phyloP scores from a whole-genome alignment of 306 rosid genomes.

The Vigna reflexopilosa region DNA sequence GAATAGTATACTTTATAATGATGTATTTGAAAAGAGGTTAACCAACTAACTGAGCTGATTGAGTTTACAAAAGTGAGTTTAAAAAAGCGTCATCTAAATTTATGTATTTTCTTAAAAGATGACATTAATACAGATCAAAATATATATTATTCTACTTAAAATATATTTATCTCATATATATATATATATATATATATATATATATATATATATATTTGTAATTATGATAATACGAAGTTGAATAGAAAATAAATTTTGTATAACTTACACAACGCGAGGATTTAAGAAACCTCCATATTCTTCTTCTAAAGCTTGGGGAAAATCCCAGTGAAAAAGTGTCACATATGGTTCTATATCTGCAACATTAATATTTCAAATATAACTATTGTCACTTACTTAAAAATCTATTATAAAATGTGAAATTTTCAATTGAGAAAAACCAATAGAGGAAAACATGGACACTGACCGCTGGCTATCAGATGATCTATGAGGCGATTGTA shows the following conservation, averaged over 20 bases:
- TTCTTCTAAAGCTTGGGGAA: conserved; percentile 71
- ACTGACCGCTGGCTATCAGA: conserved; percentile 52
- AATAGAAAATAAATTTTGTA: background rate
- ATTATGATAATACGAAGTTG: background rate
- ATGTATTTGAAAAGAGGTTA: too few species aligned
- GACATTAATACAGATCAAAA: too few species aligned
- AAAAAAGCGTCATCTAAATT: too few species aligned
- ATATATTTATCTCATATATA: too few species aligned
- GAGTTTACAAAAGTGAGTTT: too few species aligned
- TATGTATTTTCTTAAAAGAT: too few species aligned
- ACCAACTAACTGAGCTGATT: too few species aligned
- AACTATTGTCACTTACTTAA: background rate
- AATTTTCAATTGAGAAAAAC: background rate
- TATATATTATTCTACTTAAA: too few species aligned
- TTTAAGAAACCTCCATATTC: conserved; percentile 69
- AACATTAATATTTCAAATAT: background rate
- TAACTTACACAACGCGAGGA: conserved; percentile 55
- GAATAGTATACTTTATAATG: too few species aligned
- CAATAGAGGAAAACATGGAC: background rate
- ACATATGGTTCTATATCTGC: conserved; percentile 56
- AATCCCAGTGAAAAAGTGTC: conserved; percentile 80
- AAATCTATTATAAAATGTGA: background rate
- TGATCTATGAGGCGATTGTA: conserved; percentile 65
- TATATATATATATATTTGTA: too few species aligned
- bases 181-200: too few species aligned